Evolutionary conservation across 495 filamentous ascomycete genomes (phyloP), one percentile per base, ranked within the genome.

Genomic region (Staphylotrichum longicolle): DNA sequence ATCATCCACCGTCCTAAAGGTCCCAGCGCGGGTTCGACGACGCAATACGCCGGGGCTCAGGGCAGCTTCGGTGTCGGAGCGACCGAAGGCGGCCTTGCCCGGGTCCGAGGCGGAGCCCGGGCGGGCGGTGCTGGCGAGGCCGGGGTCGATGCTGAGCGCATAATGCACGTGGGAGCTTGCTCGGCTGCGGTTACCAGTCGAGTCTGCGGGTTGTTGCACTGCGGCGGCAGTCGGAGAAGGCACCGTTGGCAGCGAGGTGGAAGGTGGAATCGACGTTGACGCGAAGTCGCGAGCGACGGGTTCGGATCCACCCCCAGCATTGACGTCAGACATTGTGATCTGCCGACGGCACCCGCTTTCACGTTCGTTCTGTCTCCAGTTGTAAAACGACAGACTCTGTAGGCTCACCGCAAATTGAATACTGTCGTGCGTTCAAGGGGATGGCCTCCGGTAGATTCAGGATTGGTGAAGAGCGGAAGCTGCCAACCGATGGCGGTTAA

Each of bases 1-100:
- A 32, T 78, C 71, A n/a, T 75, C 70, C 1, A 80, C 52, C n/a
- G 75, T 74, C 57, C 48, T 72, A 42, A 78, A 77, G 32, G 75
- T 77, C 15, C 68, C 70, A 34, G 63, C 69, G 51, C 75, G 71
- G 12, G 65, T 74, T 15, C 41, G 68, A 27, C 74, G 73, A 30
- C 72, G 72, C 20, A 74, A 69, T 7, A 71, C 15, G 30, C 15
- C 63, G 39, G 66, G 60, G 27, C 54, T 66, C 44, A 59, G 32
- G 14, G 59, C 40, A 20, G 49, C 49, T 20, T 62, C 58, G 58
- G 58, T 50, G 12, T 61, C 55, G 35, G 54, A 40, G 47, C 58
- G 49, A 15, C 12, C 45, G 40, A 53, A 9, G 37, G 44, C 14
- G 5, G 54, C 10, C 15, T 37, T 44, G 33, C 33, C 30, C 14